Percentiles rank a stretch among this genome's conserved stretches.
Evolutionary conservation across 768 basidiomycete species (phyloP).

Genomic region (Leucogyrophana mollusca): DNA sequence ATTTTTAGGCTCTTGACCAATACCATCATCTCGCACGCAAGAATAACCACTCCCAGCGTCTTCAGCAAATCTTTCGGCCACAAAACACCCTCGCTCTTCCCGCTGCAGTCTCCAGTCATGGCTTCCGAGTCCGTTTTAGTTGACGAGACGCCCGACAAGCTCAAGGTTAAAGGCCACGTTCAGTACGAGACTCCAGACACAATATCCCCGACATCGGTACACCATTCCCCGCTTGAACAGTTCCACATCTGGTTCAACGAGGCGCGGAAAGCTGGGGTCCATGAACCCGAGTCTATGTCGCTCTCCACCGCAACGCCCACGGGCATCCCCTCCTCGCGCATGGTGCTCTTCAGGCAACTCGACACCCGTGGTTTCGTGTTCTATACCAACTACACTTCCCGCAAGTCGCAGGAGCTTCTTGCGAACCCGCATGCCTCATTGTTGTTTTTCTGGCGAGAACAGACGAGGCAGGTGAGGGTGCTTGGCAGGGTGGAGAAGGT

Average conservation of each 20-base stretch:
- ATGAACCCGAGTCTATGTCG: conserved; percentile 90
- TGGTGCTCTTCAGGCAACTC: conserved; percentile 90
- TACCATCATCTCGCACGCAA: neutral
- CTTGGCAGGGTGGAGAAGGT: conserved; percentile 85
- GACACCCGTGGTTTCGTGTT: conserved; percentile 91
- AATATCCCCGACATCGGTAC: conserved; percentile 60
- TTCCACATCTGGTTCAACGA: conserved; percentile 87
- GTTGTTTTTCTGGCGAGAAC: conserved; percentile 90
- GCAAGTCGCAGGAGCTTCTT: conserved; percentile 82
- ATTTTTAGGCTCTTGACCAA: conserved; percentile 2
- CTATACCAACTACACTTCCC: conserved; percentile 94
- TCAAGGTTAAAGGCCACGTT: conserved; percentile 68
- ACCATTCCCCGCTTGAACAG: conserved; percentile 73
- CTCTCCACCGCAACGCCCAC: conserved; percentile 67
- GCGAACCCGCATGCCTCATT: conserved; percentile 80
- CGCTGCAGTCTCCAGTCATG: conserved; percentile 10
- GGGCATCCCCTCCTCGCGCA: conserved; percentile 83
- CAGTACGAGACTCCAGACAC: conserved; percentile 75
- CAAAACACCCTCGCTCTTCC: neutral
- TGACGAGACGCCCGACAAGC: conserved; percentile 47
- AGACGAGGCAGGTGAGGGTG: conserved; percentile 78
- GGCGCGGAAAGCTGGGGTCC: conserved; percentile 54
- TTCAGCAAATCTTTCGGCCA: neutral
- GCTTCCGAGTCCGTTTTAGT: conserved; percentile 25
- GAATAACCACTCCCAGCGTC: no score